These are phyloP conservation scores for Claviceps arundinis DNA, from an alignment of 2,329 filamentous ascomycete genomes.

Conservation along the genomic window DNA sequence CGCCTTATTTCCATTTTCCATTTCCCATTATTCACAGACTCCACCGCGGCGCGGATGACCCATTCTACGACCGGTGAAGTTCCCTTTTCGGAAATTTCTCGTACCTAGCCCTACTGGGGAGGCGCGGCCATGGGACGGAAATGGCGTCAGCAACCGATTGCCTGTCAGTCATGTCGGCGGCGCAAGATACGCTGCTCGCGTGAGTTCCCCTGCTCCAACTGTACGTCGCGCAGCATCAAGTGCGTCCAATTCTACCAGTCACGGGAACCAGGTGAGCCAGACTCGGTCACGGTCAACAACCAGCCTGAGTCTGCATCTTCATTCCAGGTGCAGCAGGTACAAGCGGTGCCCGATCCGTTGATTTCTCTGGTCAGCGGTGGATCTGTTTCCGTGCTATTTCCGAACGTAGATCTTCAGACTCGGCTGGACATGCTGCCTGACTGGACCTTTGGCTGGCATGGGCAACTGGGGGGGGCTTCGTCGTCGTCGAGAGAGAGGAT, in stretches of 20 bases:
- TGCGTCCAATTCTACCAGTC: slow-evolving; percentile 9
- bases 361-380: not conserved
- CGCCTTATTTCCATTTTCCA: too few species aligned
- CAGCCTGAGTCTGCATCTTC: not conserved
- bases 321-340: not conserved
- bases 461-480: not conserved
- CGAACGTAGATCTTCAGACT: not conserved
- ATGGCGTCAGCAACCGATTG: slow-evolving; percentile 19
- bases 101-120: too few species aligned
- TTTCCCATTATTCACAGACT: too few species aligned
- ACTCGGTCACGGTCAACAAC: not conserved
- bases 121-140: slow-evolving; percentile 13
- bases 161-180: slow-evolving; percentile 18
- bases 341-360: not conserved
- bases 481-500: not conserved
- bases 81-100: too few species aligned
- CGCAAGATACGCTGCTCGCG: slow-evolving; percentile 21
- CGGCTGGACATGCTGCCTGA: slow-evolving; percentile 1
- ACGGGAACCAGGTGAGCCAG: not conserved
- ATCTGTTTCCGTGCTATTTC: not conserved
- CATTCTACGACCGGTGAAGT: too few species aligned
- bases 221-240: slow-evolving; percentile 16
- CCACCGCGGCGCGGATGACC: too few species aligned
- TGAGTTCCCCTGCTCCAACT: slow-evolving; percentile 20
- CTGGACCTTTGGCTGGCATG: not conserved